Evolutionary conservation across 768 basidiomycete species (phyloP).

Genomic region (Termitomyces sp.): DNA sequence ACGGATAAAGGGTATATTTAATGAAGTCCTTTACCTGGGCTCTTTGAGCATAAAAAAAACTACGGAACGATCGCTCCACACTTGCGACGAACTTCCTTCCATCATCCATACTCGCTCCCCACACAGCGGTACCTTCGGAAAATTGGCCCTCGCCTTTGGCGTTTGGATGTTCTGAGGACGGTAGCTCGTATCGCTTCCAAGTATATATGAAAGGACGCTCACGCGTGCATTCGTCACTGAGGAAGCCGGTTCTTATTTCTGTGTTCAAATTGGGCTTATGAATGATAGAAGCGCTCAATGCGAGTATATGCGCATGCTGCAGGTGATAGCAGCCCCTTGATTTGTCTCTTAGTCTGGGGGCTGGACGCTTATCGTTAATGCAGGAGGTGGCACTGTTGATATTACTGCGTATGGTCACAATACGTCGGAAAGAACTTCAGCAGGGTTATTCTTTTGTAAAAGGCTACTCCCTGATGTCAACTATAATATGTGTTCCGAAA

Average conservation of each 20-base stretch:
- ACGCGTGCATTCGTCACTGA: slow-evolving; percentile 51
- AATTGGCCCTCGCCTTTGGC: slow-evolving; percentile 46
- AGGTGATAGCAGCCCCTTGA: too few species aligned
- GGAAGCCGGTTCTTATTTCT: slow-evolving; percentile 57
- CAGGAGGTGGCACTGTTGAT: slow-evolving; percentile 59
- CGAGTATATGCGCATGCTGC: too few species aligned
- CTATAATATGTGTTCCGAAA: background rate
- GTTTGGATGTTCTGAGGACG: too few species aligned
- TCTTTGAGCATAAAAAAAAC: slow-evolving; percentile 31
- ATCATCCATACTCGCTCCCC: slow-evolving; percentile 23
- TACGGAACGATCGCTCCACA: slow-evolving; percentile 21
- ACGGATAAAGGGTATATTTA: background rate
- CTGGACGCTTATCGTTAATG: slow-evolving; percentile 49
- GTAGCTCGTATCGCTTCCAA: too few species aligned
- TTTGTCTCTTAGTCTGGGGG: slow-evolving; percentile 31
- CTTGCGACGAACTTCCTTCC: background rate
- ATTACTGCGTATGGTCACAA: slow-evolving; percentile 43
- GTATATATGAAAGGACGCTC: too few species aligned
- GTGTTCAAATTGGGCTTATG: slow-evolving; percentile 35
- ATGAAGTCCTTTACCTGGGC: background rate
- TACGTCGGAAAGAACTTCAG: slow-evolving; percentile 14
- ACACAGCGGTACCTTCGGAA: slow-evolving; percentile 34
- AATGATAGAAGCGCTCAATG: slow-evolving; percentile 29
- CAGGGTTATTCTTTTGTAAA: slow-evolving; percentile 34
- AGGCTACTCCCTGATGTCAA: slow-evolving; percentile 37